Evolutionary conservation across 169 alveolate genomes (phyloP), one percentile per base, ranked within the genome.

Genomic region (Plasmodium relictum): DNA sequence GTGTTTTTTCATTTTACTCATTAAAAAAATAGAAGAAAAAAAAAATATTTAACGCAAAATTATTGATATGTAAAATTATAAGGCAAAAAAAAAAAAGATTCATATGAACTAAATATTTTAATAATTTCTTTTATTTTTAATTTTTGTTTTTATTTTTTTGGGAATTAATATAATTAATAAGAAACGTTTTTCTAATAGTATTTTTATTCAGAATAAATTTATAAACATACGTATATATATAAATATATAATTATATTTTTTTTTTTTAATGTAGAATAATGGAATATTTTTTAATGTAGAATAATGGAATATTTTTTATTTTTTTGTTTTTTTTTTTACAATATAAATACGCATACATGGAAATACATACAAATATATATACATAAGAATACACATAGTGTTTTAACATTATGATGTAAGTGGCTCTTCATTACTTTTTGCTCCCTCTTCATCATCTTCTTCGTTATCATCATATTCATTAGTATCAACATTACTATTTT

Each of bases 391-490:
- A 37, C 10, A 63, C 16, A 63, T 37, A 63, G 2, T 26, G 66
- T n/a, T 20, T n/a, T 0, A 24, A 80, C 10, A 48, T 66, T 61
- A 80, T 9, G 91, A 80, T 20, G 91, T 80, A 58, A 80, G 74
- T 14, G 91, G 73, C 31, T 88, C 95, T 24, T 94, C 96, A 24
- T 87, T 74, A 26, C 88, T 89, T 48, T 92, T 92, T 16, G 78
- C 95, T 9, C 70, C 95, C 45, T 88, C 95, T 12, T 92, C 94
- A 24, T 93, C 96, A 14, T 92, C 95, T 48, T 93, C 96, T 10
- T 94, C 96, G 65, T 88, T 85, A 69, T 94, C 95, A 44, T 94
- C 96, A 86, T 92, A 93, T 44, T 94, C 96, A 54, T 80, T 80
- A 2, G 91, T 80, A 68, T 80, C 91, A 0, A 69, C 91, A 52